These are phyloP conservation scores for Chondrus crispus DNA, from an alignment of 23 red algal species.

Conservation along the genomic window DNA sequence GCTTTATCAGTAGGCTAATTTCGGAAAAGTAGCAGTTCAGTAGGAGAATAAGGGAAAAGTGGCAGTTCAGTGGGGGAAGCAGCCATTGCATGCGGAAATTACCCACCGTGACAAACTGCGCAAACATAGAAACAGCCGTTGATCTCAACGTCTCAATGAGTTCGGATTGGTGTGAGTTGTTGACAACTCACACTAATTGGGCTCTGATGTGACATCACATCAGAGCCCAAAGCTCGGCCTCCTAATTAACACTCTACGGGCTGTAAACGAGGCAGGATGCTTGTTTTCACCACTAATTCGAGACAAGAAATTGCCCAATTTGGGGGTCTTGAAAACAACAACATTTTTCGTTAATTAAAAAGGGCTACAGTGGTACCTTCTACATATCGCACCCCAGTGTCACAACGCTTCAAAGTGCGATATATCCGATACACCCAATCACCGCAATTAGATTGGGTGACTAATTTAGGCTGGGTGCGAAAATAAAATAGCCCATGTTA, in stretches of 20 bases:
- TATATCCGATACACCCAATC: too few relatives aligned
- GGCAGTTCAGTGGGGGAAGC: too few relatives aligned
- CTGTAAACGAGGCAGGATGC: not conserved
- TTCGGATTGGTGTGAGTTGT: not conserved
- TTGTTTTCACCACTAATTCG: not conserved
- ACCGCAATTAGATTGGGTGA: not conserved
- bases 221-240: not conserved
- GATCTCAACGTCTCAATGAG: not conserved
- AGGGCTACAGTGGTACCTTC: too few relatives aligned
- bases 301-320: not conserved
- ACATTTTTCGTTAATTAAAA: not conserved
- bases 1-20: too few relatives aligned
- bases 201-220: too few relatives aligned
- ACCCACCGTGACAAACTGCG: too few relatives aligned
- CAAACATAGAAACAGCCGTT: not conserved
- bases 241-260: not conserved
- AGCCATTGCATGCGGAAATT: too few relatives aligned
- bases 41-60: too few relatives aligned
- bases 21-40: too few relatives aligned
- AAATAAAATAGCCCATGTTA: not conserved
- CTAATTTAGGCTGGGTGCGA: not conserved
- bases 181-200: too few relatives aligned
- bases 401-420: too few relatives aligned
- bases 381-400: too few relatives aligned
- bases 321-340: not conserved